Conservation (phyloP, 805 yeast genomes). For the Ogataea glucozyma region DNA sequence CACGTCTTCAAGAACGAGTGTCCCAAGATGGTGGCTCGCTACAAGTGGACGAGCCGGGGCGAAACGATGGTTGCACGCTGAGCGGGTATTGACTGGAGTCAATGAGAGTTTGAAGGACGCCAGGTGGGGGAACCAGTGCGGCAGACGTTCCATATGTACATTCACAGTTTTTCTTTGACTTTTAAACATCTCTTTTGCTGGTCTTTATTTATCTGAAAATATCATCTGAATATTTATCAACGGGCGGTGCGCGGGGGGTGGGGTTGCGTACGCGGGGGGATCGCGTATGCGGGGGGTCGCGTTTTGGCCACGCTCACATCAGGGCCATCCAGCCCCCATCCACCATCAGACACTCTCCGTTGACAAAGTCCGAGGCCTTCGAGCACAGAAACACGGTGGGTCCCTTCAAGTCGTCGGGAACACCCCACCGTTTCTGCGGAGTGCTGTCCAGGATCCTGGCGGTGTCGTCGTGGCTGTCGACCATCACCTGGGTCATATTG, state of each 20-base stretch:
- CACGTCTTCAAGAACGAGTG: constrained; percentile 55
- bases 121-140: too few relatives aligned
- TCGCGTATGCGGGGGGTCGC: too few relatives aligned
- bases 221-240: too few relatives aligned
- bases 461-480: constrained; percentile 30
- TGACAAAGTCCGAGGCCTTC: constrained; percentile 50
- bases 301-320: not conserved
- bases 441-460: constrained; percentile 38
- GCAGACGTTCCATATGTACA: too few relatives aligned
- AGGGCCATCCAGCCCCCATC: constrained; percentile 56
- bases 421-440: constrained; percentile 51
- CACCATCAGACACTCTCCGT: constrained; percentile 52
- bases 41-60: constrained; percentile 4
- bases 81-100: too few relatives aligned
- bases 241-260: too few relatives aligned
- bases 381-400: constrained; percentile 46
- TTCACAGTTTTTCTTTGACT: too few relatives aligned
- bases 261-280: too few relatives aligned
- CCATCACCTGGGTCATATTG: constrained; percentile 41
- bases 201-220: too few relatives aligned
- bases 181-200: too few relatives aligned
- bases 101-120: not conserved
- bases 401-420: constrained; percentile 48
- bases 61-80: not conserved
- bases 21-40: constrained; percentile 31